These are phyloP conservation scores for Stagonosporopsis vannaccii DNA, from an alignment of 2,329 filamentous ascomycete species.

Conservation along the genomic window DNA sequence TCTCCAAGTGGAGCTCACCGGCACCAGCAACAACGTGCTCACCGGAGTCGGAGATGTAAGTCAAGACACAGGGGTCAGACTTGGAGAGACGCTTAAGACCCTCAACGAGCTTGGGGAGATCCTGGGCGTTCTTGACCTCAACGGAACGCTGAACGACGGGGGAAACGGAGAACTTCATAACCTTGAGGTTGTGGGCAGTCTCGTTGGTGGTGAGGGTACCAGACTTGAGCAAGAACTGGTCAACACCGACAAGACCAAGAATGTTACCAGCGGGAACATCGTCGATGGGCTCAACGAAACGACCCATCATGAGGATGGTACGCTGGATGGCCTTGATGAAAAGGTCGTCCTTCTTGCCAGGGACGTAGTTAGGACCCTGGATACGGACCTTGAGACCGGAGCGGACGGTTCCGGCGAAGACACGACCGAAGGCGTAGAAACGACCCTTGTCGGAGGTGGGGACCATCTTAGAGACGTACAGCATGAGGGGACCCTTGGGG, in stretches of 20 bases:
- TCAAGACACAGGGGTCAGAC: conserved; percentile 98
- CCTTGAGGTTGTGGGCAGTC: conserved; percentile 99
- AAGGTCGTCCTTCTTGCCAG: conserved; percentile 98
- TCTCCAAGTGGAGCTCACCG: conserved; percentile 99
- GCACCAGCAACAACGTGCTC: conserved; percentile 99
- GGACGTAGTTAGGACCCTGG: conserved; percentile 98
- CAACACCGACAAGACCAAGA: conserved; percentile 97
- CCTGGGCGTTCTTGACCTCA: conserved; percentile 99
- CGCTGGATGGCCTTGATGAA: conserved; percentile 99
- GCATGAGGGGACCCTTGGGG: conserved; percentile 97
- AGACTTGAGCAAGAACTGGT: conserved; percentile 99
- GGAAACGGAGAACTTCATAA: conserved; percentile 99
- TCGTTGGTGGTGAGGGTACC: conserved; percentile 98
- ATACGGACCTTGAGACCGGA: conserved; percentile 99
- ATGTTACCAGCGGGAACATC: conserved; percentile 99
- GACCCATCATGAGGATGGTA: conserved; percentile 99
- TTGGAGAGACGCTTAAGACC: conserved; percentile 99
- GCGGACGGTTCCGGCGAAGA: conserved; percentile 97
- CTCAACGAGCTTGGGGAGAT: conserved; percentile 99
- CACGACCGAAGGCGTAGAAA: conserved; percentile 99
- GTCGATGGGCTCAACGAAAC: conserved; percentile 98
- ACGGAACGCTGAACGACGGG: conserved; percentile 98
- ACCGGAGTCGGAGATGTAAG: conserved; percentile 86
- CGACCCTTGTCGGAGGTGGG: conserved; percentile 99
- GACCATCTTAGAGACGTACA: conserved; percentile 99